Conservation (phyloP, 1,284 basidiomycete genomes). For the Trichosporon ovoides region DNA sequence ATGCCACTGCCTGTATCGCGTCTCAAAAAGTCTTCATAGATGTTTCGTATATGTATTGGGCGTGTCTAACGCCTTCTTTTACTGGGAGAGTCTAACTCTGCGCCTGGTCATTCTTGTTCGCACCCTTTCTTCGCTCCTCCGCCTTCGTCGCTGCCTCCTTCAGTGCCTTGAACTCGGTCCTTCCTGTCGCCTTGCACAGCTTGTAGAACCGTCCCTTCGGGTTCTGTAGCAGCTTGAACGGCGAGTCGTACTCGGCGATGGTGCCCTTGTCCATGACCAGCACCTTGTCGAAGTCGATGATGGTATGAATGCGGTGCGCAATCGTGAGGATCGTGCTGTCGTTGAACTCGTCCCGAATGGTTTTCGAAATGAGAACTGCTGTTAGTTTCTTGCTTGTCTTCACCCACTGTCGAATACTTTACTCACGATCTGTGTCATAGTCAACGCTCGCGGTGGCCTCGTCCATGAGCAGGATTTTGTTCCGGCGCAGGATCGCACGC, state of each 20-base stretch:
- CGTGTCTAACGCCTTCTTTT: too few relatives aligned
- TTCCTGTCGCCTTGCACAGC: constrained; percentile 76
- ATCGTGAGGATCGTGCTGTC: constrained; percentile 58
- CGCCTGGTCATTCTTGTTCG: background rate
- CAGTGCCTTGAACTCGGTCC: constrained; percentile 68
- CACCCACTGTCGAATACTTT: too few relatives aligned
- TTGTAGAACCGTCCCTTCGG: constrained; percentile 64
- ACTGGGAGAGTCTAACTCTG: background rate
- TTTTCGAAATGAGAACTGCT: constrained; percentile 47
- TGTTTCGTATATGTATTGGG: too few relatives aligned
- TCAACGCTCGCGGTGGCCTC: constrained; percentile 62
- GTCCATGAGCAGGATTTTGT: constrained; percentile 73
- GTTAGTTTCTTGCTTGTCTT: too few relatives aligned
- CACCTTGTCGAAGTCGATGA: constrained; percentile 82
- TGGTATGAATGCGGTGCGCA: constrained; percentile 62
- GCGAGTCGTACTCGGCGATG: constrained; percentile 77
- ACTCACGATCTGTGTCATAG: constrained; percentile 54
- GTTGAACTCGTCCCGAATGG: constrained; percentile 54
- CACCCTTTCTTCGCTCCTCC: constrained; percentile 26
- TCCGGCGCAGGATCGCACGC: constrained; percentile 68
- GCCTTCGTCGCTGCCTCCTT: constrained; percentile 43
- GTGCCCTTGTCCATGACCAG: constrained; percentile 52
- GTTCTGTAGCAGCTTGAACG: constrained; percentile 62
- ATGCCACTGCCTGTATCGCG: too few relatives aligned
- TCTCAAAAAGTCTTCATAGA: too few relatives aligned